Conservation (phyloP, 495 filamentous ascomycete species). For the Aspergillus panamensis region DNA sequence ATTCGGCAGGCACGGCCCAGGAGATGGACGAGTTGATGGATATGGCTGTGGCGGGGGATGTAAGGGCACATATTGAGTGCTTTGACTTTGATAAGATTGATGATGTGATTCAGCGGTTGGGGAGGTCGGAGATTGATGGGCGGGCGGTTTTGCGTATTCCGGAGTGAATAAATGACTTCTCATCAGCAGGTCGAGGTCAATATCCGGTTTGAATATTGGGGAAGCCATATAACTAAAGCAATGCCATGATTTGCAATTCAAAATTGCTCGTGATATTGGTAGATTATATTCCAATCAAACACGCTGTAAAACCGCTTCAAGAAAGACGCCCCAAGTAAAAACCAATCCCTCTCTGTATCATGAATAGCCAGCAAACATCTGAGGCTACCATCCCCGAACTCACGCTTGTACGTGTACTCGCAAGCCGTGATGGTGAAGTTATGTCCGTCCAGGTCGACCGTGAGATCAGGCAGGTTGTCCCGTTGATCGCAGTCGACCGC, state of each 20-base stretch:
- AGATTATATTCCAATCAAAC: slow-evolving; percentile 3
- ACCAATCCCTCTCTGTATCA: neutral
- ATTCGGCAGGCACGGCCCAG: slow-evolving; percentile 37
- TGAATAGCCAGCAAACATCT: neutral
- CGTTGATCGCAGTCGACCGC: slow-evolving; percentile 5
- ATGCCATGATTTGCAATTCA: too few species aligned
- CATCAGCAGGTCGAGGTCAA: too few species aligned
- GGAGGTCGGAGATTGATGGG: slow-evolving; percentile 42
- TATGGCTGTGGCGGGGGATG: slow-evolving; percentile 39
- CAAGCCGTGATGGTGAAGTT: slow-evolving; percentile 9
- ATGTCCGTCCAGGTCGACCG: slow-evolving; percentile 3
- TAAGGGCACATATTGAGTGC: slow-evolving; percentile 39
- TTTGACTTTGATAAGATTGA: slow-evolving; percentile 40
- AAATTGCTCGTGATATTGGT: too few species aligned
- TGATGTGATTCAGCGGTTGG: slow-evolving; percentile 38
- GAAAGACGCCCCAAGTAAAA: slow-evolving; percentile 2
- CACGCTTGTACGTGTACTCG: slow-evolving; percentile 2
- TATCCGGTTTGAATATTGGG: too few species aligned
- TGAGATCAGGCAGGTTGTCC: slow-evolving; percentile 3
- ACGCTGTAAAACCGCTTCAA: slow-evolving; percentile 8
- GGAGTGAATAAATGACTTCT: slow-evolving; percentile 17
- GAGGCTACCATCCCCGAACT: neutral
- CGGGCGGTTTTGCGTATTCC: slow-evolving; percentile 42
- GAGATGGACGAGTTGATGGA: slow-evolving; percentile 42
- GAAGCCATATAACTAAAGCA: too few species aligned